Evolutionary conservation across 306 rosid species (phyloP).

Genomic region (Crotalaria pallida): DNA sequence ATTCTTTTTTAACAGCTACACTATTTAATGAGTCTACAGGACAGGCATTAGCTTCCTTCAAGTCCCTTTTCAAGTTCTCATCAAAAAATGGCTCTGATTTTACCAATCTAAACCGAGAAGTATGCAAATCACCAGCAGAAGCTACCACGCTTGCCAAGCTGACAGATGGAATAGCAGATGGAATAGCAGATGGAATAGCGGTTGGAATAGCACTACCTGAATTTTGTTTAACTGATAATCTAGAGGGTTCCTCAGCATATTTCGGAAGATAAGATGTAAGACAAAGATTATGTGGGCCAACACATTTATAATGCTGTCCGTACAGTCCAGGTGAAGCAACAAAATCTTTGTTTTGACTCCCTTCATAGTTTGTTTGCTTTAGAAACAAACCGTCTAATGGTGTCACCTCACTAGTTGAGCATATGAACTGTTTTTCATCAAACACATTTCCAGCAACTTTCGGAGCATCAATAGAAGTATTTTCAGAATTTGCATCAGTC

Average conservation of each 20-base stretch:
- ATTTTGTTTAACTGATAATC: no score
- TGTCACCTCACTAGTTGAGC: constrained; percentile 23
- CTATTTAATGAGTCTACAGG: constrained; percentile 26
- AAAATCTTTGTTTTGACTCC: constrained; percentile 19
- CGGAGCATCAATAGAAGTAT: constrained; percentile 26
- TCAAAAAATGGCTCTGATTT: constrained; percentile 68
- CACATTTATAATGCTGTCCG: constrained; percentile 21
- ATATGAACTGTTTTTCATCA: constrained; percentile 26
- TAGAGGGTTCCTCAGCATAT: constrained; percentile 11
- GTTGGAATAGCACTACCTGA: no score
- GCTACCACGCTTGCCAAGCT: constrained; percentile 21
- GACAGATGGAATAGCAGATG: background rate
- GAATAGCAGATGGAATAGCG: no score
- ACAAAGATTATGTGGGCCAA: background rate
- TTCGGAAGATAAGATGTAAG: constrained; percentile 27
- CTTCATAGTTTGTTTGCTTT: constrained; percentile 8
- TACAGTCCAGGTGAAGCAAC: constrained; percentile 12
- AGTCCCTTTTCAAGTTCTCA: constrained; percentile 42
- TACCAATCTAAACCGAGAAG: constrained; percentile 40
- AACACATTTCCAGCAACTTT: constrained; percentile 14
- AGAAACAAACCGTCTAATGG: constrained; percentile 11
- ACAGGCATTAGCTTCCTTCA: constrained; percentile 25
- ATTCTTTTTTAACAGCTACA: constrained; percentile 37
- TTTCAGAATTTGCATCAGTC: constrained; percentile 33
- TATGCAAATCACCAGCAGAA: constrained; percentile 24